Evolutionary conservation across 2,329 filamentous ascomycete genomes (phyloP), one percentile per base, ranked within the genome.

Genomic region (Aspergillus quadrilineatus): DNA sequence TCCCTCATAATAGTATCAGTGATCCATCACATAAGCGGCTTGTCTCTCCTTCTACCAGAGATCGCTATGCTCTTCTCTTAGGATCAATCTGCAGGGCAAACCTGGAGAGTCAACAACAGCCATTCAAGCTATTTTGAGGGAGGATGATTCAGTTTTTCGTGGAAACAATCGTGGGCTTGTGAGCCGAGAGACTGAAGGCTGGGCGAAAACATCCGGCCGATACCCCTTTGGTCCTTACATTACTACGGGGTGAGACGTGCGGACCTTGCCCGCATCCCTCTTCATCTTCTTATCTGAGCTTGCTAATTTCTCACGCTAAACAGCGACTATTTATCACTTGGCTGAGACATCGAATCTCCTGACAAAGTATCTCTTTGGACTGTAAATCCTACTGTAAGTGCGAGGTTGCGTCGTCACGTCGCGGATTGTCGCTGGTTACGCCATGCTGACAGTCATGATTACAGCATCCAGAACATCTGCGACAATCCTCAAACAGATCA

Each of bases 401-500:
- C 41, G 41, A 43, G 41, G 17, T 43, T 43, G 17, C 41, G 14
- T 15, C 4, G 37, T n/a, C 14, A 7, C 37, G 9, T 26, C 41
- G 41, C 6, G 17, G 41, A 17, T 28, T 28, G 15, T n/a, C 10
- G 17, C 9, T 22, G 43, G 43, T 45, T 45, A 15, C 43, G 43
- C 43, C 43, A 45, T 45, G 41, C 41, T 15, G n/a, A 15, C n/a
- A 34, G 15, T 17, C 42, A 44, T 44, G 4, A 10, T 34, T 17
- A 30, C 15, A 52, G 39, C 29, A 7, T 26, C 14, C 28, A 50
- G 26, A 37, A 50, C 32, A 37, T 39, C 43, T 61, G 60, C 48
- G 50, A 58, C 59, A 57, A 29, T 49, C 50, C 52, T 56, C 61
- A 58, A 50, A 63, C 59, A 60, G 15, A 43, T 43, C 41, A 12